These are phyloP conservation scores for Hypoxylon sp. DNA, from an alignment of 2,329 filamentous ascomycete genomes.

Conservation along the genomic window DNA sequence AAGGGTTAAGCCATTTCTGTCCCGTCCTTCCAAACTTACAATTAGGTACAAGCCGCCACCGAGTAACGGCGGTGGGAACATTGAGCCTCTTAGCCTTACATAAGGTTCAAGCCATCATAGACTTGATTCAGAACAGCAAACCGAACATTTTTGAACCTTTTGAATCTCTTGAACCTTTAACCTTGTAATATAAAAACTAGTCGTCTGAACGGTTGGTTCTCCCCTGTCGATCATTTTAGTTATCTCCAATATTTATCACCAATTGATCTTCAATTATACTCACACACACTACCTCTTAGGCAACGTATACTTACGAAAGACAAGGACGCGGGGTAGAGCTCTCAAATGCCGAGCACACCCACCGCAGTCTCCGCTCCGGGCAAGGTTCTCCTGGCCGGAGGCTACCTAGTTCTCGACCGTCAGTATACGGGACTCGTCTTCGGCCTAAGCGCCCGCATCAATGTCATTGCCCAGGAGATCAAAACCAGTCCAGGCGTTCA, in stretches of 20 bases:
- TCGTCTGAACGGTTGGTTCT: slow-evolving; percentile 11
- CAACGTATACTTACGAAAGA: slow-evolving; percentile 7
- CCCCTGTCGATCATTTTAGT: slow-evolving; percentile 40
- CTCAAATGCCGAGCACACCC: slow-evolving; percentile 51
- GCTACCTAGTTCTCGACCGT: slow-evolving; percentile 94
- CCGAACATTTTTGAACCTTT: not conserved
- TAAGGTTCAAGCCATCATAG: slow-evolving; percentile 3
- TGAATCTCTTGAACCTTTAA: not conserved
- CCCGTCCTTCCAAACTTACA: slow-evolving; percentile 15
- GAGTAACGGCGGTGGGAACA: slow-evolving; percentile 10
- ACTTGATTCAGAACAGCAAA: slow-evolving; percentile 7
- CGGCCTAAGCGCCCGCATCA: slow-evolving; percentile 77
- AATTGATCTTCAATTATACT: slow-evolving; percentile 22
- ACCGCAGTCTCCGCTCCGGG: slow-evolving; percentile 88
- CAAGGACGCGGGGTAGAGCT: slow-evolving; percentile 32
- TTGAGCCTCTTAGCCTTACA: slow-evolving; percentile 4
- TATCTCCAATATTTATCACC: slow-evolving; percentile 9
- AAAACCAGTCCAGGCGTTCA: slow-evolving; percentile 74
- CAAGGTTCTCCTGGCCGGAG: slow-evolving; percentile 94
- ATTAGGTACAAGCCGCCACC: slow-evolving; percentile 1
- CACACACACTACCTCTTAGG: slow-evolving; percentile 1
- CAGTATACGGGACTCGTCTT: slow-evolving; percentile 83
- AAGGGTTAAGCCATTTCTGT: slow-evolving; percentile 21
- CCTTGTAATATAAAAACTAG: slow-evolving; percentile 21
- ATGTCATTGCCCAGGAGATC: slow-evolving; percentile 72